These are phyloP conservation scores for Epichloe uncinata DNA, from an alignment of 2,329 filamentous ascomycete genomes.

Conservation along the genomic window DNA sequence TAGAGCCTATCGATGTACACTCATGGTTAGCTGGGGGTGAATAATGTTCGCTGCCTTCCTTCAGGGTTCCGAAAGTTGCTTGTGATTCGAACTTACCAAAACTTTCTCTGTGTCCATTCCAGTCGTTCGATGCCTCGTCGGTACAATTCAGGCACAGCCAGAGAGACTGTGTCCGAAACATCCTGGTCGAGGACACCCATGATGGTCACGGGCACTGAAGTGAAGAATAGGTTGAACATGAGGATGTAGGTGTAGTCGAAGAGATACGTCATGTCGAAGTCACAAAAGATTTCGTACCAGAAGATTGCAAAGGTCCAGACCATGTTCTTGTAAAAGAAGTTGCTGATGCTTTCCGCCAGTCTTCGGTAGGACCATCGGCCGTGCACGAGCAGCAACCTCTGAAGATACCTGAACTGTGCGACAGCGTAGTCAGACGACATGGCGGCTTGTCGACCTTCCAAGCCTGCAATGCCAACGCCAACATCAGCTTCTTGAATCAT, in stretches of 20 bases:
- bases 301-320: conserved; percentile 95
- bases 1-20: conserved; percentile 50
- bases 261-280: conserved; percentile 92
- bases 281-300: conserved; percentile 93
- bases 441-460: conserved; percentile 81
- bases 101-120: conserved; percentile 93
- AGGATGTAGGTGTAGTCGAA: conserved; percentile 98
- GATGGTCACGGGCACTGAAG: conserved; percentile 83
- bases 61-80: neutral
- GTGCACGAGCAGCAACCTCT: conserved; percentile 75
- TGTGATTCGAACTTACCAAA: conserved; percentile 54
- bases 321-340: conserved; percentile 99
- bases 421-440: conserved; percentile 97
- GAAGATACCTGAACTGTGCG: conserved; percentile 82
- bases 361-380: conserved; percentile 94
- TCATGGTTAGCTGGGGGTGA: conserved; percentile 4
- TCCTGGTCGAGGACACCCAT: conserved; percentile 97
- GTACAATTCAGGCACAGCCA: conserved; percentile 91
- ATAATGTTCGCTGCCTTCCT: neutral
- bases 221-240: conserved; percentile 93
- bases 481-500: conserved; percentile 98
- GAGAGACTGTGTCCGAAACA: conserved; percentile 82
- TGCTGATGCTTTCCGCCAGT: conserved; percentile 84
- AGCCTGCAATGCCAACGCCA: conserved; percentile 89
- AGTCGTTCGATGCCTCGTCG: conserved; percentile 87